Evolutionary conservation across 371 early-diverging fungal genomes (phyloP), one percentile per base, ranked within the genome.

Genomic region (Dinochytrium kinnereticum): DNA sequence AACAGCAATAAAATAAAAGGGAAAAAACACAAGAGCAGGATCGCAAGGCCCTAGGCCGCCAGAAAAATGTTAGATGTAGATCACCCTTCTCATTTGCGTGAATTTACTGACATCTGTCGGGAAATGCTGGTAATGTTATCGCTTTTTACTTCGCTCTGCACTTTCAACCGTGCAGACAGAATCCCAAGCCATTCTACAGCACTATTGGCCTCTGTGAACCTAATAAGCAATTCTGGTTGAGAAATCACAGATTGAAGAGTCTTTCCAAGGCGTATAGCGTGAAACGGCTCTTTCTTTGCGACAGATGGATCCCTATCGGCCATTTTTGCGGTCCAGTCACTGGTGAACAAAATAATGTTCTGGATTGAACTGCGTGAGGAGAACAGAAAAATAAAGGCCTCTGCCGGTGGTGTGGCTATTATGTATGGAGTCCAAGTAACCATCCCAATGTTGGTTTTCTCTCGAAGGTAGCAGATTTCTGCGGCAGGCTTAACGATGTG

Each of bases 231-330:
- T 3, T 49, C 68, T 19, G 39, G 17, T 24, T 61, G n/a, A 31
- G 7, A 2, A 13, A 61, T 24, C 3, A 21, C 36, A 7, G 61
- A 28, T 24, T 61, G 31, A 3, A 34, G 10, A 31, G 61, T 33
- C 26, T 61, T 61, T 7, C 13, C 44, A 2, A 66, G 49, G 44
- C 44, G n/a, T 39, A 66, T 40, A 2, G 44, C 66, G 44, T 66
- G 66, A 30, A 61, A 61, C 24, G 61, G 61, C 36, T 61, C 61
- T 24, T 61, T 61, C 34, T 61, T 61, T 34, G 61, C 34, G 26
- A 61, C 36, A 5, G 61, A 31, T 13, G 61, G 37, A 13, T 61
- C 61, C 34, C 34, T 61, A 2, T 61, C 61, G 2, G 61, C 61
- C 3, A 37, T 37, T 26, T 61, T 61, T 10, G 34, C 19, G 30